Evolutionary conservation across 1,284 basidiomycete genomes (phyloP).

Genomic region (Austroboletus rostrupii): DNA sequence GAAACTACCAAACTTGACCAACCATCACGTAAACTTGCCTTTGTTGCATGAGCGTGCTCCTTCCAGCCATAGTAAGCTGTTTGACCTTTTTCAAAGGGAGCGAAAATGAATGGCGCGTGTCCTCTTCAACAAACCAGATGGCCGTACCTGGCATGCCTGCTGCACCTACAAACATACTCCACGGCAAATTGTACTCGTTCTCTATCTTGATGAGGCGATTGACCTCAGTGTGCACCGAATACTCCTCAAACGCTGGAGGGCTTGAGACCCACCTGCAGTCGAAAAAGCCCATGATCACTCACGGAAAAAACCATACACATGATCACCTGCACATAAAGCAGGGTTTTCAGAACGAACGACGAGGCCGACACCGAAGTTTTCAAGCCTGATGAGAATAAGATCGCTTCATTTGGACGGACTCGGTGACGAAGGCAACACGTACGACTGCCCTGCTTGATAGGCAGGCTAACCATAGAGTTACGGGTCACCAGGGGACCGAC

Average conservation of each 20-base stretch:
- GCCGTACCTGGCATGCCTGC: conserved; percentile 11
- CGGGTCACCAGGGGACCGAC: conserved; percentile 7
- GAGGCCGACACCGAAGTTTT: conserved; percentile 5
- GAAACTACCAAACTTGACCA: too few relatives aligned
- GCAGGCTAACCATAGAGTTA: not conserved
- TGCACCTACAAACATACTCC: conserved; percentile 16
- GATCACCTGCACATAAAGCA: conserved; percentile 14
- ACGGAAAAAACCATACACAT: conserved; percentile 14
- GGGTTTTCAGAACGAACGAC: conserved; percentile 18
- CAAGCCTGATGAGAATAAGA: too few relatives aligned
- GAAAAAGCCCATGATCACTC: not conserved
- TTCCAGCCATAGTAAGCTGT: conserved; percentile 23
- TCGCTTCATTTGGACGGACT: conserved; percentile 5
- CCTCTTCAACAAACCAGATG: too few relatives aligned
- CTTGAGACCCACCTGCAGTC: too few relatives aligned
- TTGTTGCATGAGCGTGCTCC: conserved; percentile 18
- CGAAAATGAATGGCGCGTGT: too few relatives aligned
- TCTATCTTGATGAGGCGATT: conserved; percentile 7
- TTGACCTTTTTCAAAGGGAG: conserved; percentile 4
- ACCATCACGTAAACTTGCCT: conserved; percentile 4
- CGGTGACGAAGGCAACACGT: not conserved
- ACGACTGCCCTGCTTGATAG: conserved; percentile 11
- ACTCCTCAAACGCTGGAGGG: conserved; percentile 18
- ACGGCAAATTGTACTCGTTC: conserved; percentile 19
- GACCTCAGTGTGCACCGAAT: conserved; percentile 3